These are phyloP conservation scores for Mortierella sp. DNA, from an alignment of 371 early-diverging fungal genomes.

Conservation along the genomic window DNA sequence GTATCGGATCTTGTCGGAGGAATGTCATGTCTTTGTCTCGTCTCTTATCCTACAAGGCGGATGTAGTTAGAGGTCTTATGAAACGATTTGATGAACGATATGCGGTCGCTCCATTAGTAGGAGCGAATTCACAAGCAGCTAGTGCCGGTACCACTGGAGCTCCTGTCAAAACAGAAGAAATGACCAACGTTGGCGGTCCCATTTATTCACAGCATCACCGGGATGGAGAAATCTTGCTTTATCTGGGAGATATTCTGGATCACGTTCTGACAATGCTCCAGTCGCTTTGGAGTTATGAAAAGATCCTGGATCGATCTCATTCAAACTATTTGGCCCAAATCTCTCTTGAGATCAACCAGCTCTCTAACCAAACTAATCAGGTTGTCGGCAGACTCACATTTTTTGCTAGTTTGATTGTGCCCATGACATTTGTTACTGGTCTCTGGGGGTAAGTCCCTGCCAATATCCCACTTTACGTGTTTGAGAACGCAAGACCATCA, in stretches of 20 bases:
- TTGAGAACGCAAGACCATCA: no score
- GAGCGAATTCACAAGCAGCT: background rate
- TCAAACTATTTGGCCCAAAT: constrained; percentile 97
- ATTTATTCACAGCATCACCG: constrained; percentile 19
- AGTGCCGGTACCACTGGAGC: constrained; percentile 1
- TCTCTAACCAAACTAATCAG: constrained; percentile 92
- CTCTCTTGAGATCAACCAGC: constrained; percentile 94
- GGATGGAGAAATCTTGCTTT: constrained; percentile 76
- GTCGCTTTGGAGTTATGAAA: constrained; percentile 90
- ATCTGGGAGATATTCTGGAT: constrained; percentile 93
- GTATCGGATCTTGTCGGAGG: constrained; percentile 88
- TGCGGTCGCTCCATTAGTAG: constrained; percentile 36
- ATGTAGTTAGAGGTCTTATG: constrained; percentile 83
- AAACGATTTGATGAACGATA: constrained; percentile 76
- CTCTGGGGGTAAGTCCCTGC: constrained; percentile 54
- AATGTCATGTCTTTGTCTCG: constrained; percentile 81
- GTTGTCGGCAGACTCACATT: constrained; percentile 92
- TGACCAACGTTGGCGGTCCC: constrained; percentile 2
- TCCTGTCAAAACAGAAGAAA: background rate
- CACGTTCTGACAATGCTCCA: constrained; percentile 95
- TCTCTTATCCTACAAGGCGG: constrained; percentile 82
- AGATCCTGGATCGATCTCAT: constrained; percentile 91
- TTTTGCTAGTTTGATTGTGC: constrained; percentile 91
- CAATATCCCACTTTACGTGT: no score
- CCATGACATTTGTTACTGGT: constrained; percentile 96